Base-by-base conservation (phyloP, 2,329 filamentous ascomycete species). In the Akanthomyces muscarius region DNA sequence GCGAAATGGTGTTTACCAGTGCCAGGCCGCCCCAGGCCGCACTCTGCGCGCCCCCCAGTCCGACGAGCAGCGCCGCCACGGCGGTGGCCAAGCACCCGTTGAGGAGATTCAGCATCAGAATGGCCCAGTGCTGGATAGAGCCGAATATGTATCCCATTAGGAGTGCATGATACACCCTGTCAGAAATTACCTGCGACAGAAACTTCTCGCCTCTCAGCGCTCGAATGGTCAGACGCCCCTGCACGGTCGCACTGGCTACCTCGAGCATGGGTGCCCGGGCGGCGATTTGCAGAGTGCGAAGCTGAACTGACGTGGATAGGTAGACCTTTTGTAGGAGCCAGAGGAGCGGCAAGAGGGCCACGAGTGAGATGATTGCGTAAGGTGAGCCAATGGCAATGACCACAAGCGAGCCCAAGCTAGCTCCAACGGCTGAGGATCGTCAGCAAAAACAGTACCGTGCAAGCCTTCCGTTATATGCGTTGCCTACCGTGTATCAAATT, bases 301-400 rank as follows among this genome's bases (percentile, higher is more conserved):
- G 52, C 33, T 55, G 52, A 8, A 41, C 21, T 13, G 52, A 55
- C 11, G 52, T 55, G 18, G 52, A 36, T 6, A 55, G 52, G 21
- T 55, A 55, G 13, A 41, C 10, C 10, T 42, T 41, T 25, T 55
- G 52, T 2, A 55, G 23, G 36, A 56, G 23, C 38, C 41, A 56
- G 6, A 56, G 54, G 13, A 56, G 38, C 3, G 54, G 54, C 13
- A 56, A 4, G 36, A 56, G 25, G 25, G 28, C 21, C 14, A 44
- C 54, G 13, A 56, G 38, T 10, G 41, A 44, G 36, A 56, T 30
- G 8, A 56, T 41, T 5, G 54, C 41, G 54, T 56, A 56, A 8
- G 54, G 54, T 2, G 54, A 56, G 23, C 54, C 54, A n/a, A 56
- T 56, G 38, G 33, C 54, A 18, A 56, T 56, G 41, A 56, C 54